A percentile compares a stretch with the other conserved stretches of the same genome.
Conservation (phyloP, 306 rosid species). For the Begonia fuchsioides region DNA sequence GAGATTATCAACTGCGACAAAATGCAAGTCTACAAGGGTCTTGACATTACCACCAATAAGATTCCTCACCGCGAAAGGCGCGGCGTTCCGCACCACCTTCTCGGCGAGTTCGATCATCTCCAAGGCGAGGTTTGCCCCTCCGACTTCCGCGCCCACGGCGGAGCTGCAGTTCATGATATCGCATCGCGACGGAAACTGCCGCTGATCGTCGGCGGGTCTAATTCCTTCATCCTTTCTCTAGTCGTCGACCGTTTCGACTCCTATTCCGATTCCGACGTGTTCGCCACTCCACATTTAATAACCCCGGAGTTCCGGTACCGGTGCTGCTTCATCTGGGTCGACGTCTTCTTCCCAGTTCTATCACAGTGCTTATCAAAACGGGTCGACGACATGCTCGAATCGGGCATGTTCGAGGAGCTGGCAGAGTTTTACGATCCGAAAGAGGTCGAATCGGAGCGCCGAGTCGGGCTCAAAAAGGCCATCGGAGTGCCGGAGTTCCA, state of each 20-base stretch:
- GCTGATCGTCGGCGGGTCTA: conserved; percentile 71
- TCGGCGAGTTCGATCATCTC: conserved; percentile 41
- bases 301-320: conserved; percentile 45
- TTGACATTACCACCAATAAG: conserved; percentile 84
- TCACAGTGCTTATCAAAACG: conserved; percentile 38
- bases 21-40: conserved; percentile 72
- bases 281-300: conserved; percentile 7
- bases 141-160: conserved; percentile 41
- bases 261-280: conserved; percentile 17
- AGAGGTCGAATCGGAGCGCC: conserved; percentile 5
- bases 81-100: conserved; percentile 60
- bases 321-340: conserved; percentile 86
- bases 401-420: conserved; percentile 76
- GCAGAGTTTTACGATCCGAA: conserved; percentile 47
- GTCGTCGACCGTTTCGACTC: conserved; percentile 36
- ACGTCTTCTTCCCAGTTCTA: conserved; percentile 43
- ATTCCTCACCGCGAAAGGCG: conserved; percentile 37
- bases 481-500: conserved; percentile 88
- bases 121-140: conserved; percentile 35
- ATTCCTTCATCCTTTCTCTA: conserved; percentile 67
- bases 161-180: conserved; percentile 18
- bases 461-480: conserved; percentile 54
- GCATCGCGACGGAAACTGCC: conserved; percentile 32
- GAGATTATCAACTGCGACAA: conserved; percentile 85
- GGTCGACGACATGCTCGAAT: conserved; percentile 78